These are phyloP conservation scores for Platanus orientalis DNA, from an alignment of 164 flowering plant species.

Conservation along the genomic window DNA sequence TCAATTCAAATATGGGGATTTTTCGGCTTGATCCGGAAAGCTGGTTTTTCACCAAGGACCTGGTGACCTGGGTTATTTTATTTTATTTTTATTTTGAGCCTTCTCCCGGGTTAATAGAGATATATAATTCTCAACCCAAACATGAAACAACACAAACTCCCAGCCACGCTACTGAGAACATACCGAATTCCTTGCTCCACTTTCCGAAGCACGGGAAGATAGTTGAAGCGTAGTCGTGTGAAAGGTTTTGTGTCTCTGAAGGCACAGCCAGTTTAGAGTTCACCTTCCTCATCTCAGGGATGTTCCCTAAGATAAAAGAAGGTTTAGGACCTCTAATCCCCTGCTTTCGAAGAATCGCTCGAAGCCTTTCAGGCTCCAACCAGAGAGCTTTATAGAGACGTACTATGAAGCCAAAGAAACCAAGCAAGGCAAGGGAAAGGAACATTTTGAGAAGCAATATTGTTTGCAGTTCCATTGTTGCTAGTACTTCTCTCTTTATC, in stretches of 20 bases:
- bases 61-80: no score
- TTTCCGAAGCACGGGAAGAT: conserved; percentile 23
- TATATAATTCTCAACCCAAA: no score
- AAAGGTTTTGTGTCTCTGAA: background rate
- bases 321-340: conserved; percentile 24
- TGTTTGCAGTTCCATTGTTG: no score
- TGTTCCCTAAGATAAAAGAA: conserved; percentile 21
- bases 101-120: no score
- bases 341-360: conserved; percentile 18
- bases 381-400: conserved; percentile 10
- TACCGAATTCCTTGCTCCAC: conserved; percentile 30
- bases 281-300: conserved; percentile 17
- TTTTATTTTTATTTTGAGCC: no score
- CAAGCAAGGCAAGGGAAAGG: background rate
- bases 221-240: conserved; percentile 17
- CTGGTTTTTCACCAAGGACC: no score
- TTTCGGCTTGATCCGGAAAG: no score
- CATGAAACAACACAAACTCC: background rate
- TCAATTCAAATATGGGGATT: no score
- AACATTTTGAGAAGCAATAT: background rate
- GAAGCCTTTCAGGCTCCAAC: conserved; percentile 19
- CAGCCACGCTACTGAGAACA: background rate
- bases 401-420: conserved; percentile 1
- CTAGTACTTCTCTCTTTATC: background rate
- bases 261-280: conserved; percentile 3